Base-by-base conservation (phyloP, 768 basidiomycete genomes). In the Strobilomyces dryophilus region DNA sequence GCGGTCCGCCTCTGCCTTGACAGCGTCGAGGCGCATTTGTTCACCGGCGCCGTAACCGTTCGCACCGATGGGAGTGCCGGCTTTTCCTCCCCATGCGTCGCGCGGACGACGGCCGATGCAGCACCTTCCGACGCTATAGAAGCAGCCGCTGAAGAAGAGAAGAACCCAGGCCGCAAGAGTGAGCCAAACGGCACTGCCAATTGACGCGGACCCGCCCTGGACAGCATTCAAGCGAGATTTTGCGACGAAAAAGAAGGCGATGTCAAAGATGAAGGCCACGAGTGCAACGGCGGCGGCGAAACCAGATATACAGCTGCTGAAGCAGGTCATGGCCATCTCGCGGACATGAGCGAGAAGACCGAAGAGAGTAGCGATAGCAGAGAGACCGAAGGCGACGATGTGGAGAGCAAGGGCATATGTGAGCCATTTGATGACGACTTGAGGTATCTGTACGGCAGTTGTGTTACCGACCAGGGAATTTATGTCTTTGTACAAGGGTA, bases 371-470 rank as follows among this genome's bases (percentile, higher is more conserved):
- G 91, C 81, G 26, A 81, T 74, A 14, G 79, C 86, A 9, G 92
- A 81, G 34, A 88, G 77, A 12, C 70, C 80, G 51, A 98, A 83
- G 15, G 92, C 95, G 52, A 93, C 84, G 54, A 97, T 83, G 66
- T 98, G 95, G 15, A 98, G 79, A 57, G 98, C 83, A 58, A 99
- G 84, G 21, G 84, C 85, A 64, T 95, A 95, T 10, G 97, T 98
- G 65, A 98, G 75, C 92, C 95, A 98, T 74, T 97, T 95, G 55
- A 94, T 88, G 46, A 85, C 79, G 7, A 92, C 81, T 51, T 83
- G 74, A 2, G 94, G 92, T 47, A 98, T 90, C 59, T 91, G 69
- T 34, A 95, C 71, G 26, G 75, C 61, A 2, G 80, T 73, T 4
- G 76, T 70, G 67, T 91, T 79, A 7, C 86, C 90, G 31, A 97